Percentiles rank a stretch among this genome's conserved stretches.
Evolutionary conservation across 2,329 filamentous ascomycete genomes (phyloP).

Genomic region (Beauveria sp.): DNA sequence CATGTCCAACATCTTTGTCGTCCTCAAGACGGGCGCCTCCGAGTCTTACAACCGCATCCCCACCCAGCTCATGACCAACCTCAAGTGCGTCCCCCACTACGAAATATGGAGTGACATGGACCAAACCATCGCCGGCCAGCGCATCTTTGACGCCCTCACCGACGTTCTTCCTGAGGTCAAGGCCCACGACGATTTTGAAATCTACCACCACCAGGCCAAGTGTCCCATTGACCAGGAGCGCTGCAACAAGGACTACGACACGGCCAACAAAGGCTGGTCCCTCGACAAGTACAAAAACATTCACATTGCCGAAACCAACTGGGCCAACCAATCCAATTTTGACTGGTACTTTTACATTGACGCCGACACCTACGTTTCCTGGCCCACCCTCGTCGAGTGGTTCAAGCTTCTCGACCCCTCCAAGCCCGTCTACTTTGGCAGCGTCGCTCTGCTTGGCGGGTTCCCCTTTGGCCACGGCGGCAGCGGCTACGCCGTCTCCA

Average conservation of each 20-base stretch:
- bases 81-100: conserved; percentile 42
- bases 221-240: conserved; percentile 38
- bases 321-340: conserved; percentile 38
- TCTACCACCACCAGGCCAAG: conserved; percentile 36
- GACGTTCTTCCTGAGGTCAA: conserved; percentile 34
- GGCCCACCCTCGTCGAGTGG: conserved; percentile 44
- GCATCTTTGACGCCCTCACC: conserved; percentile 39
- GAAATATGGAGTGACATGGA: conserved; percentile 52
- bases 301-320: conserved; percentile 50
- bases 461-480: conserved; percentile 48
- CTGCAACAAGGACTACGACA: conserved; percentile 28
- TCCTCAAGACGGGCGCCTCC: conserved; percentile 52
- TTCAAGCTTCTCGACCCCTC: conserved; percentile 34
- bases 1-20: conserved; percentile 37
- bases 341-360: conserved; percentile 56
- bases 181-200: conserved; percentile 43
- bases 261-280: conserved; percentile 35
- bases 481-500: conserved; percentile 45
- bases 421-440: conserved; percentile 42
- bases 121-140: conserved; percentile 36
- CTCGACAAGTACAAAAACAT: conserved; percentile 57
- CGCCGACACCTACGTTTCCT: conserved; percentile 50
- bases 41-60: conserved; percentile 45
- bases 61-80: conserved; percentile 45
- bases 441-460: conserved; percentile 33